Base-by-base conservation (phyloP, 169 alveolate genomes). In the Theileria parva region DNA sequence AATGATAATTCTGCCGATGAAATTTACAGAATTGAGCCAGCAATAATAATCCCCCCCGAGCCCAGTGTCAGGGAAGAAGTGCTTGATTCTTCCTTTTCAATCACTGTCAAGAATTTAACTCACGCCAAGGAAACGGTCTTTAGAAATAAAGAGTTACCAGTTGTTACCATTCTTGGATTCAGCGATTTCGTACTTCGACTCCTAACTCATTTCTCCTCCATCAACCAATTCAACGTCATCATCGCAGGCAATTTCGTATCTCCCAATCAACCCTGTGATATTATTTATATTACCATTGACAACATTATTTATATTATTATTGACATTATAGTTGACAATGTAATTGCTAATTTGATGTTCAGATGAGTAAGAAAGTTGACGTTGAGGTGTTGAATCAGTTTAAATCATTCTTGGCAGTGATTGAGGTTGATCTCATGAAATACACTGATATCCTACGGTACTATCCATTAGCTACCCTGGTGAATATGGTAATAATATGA, bases 361-460 rank as follows among this genome's bases (percentile, higher is more conserved):
- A 75, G 83, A 64, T 80, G 15, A 63, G 78, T 17, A 21, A 34
- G 12, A 66, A 57, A 77, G 39, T 74, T 32, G 50, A 71, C n/a
- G 12, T 73, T 25, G n/a, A 37, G 6, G 2, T 65, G 27, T 25
- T 80, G 30, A 70, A 64, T 48, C 27, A 81, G 65, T 80, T 80
- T 81, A 80, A 74, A 64, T 21, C 60, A 51, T 80, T 80, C 61
- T 21, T 80, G 51, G 88, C 88, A 44, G 69, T 80, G 0, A 71
- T 80, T 30, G 88, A 80, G 23, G 88, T 77, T 12, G 88, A 80
- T 76, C 77, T 78, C 0, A 63, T 80, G 88, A 61, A 67, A 34
- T 59, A 80, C 7, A 7, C 39, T 1, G 88, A 80, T 21, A 79
- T 80, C 19, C 28, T 55, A 34, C 55, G 84, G 88, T 80, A 53